phyloP scores from a whole-genome alignment of 768 basidiomycete species.

The Suillus lakei region DNA sequence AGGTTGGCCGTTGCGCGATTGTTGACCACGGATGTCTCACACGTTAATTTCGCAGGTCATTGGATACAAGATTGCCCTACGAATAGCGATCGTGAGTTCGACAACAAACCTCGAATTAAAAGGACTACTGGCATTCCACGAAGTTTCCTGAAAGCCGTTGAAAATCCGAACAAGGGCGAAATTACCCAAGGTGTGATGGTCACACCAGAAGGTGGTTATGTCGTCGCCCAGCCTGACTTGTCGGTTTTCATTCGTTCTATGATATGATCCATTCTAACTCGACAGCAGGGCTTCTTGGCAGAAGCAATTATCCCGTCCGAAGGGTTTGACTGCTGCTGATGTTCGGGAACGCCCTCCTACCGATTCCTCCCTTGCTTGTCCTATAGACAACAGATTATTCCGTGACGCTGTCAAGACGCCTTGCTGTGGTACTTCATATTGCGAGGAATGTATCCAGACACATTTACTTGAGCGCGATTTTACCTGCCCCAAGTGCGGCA shows the following conservation, averaged over 20 bases:
- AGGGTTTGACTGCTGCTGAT: conserved; percentile 85
- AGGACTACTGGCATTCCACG: conserved; percentile 98
- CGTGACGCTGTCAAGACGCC: conserved; percentile 95
- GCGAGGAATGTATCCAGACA: conserved; percentile 97
- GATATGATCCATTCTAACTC: not conserved
- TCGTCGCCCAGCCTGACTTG: conserved; percentile 96
- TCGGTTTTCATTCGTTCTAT: conserved; percentile 46
- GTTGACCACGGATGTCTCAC: conserved; percentile 1
- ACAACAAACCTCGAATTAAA: conserved; percentile 94
- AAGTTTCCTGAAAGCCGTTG: conserved; percentile 96
- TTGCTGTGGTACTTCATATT: conserved; percentile 89
- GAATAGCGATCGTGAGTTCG: conserved; percentile 93
- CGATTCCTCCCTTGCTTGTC: conserved; percentile 81
- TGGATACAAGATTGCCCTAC: conserved; percentile 99
- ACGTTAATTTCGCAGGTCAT: conserved; percentile 65
- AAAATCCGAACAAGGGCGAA: conserved; percentile 76
- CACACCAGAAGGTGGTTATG: conserved; percentile 97
- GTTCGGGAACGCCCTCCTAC: conserved; percentile 84
- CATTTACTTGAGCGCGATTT: conserved; percentile 95
- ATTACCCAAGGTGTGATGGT: conserved; percentile 93
- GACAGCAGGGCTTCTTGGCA: conserved; percentile 86
- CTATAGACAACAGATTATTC: conserved; percentile 92
- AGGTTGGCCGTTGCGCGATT: conserved; percentile 53
- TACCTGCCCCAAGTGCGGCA: conserved; percentile 87
- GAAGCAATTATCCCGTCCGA: conserved; percentile 81